Evolutionary conservation across 257 asterid species (phyloP), one percentile per base, ranked within the genome.

Genomic region (Nicotiana benthamiana): DNA sequence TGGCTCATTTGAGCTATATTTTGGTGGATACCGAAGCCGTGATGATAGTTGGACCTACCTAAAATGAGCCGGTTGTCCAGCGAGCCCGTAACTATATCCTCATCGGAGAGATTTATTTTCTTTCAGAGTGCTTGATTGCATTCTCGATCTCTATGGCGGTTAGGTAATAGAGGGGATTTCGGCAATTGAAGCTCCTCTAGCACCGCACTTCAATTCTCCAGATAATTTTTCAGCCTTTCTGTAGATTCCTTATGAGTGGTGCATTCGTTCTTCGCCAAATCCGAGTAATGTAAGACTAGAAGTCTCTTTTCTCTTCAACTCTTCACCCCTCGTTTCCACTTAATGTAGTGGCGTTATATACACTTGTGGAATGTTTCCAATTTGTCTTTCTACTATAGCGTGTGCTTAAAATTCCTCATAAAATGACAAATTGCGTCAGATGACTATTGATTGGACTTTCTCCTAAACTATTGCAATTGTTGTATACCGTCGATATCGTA

Each of bases 181-280:
- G 20, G 28, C 48, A 80, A 17, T 12, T 66, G 74, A 34, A 66
- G 51, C 40, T 82, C 81, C 68, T 82, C 57, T 4, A 76, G 74
- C 0, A 75, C 18, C 4, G 6, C 2, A 24, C 82, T 54, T 6
- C 82, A 79, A 36, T 82, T 65, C 24, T 78, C 16, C 3, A 20
- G 10, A 17, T 54, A 78, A 61, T 1, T 65, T 24, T 65, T 66
- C 75, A 13, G 34, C 60, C 68, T 75, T 77, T 75, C 67, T 20
- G 20, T 48, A 6, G 53, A 24, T 32, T 66, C 75, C 75, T 32
- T 28, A 48, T 17, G 15, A 65, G 36, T 32, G 40, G 6, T 34
- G 40, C 40, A 34, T 34, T 34, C 6, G 43, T 34, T 34, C 16
- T 48, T 34, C 6, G 9, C 9, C 43, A 34, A 34, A 34, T 34